Evolutionary conservation across 2,329 filamentous ascomycete genomes (phyloP).

Genomic region (Chrysosporium keratinophilum): DNA sequence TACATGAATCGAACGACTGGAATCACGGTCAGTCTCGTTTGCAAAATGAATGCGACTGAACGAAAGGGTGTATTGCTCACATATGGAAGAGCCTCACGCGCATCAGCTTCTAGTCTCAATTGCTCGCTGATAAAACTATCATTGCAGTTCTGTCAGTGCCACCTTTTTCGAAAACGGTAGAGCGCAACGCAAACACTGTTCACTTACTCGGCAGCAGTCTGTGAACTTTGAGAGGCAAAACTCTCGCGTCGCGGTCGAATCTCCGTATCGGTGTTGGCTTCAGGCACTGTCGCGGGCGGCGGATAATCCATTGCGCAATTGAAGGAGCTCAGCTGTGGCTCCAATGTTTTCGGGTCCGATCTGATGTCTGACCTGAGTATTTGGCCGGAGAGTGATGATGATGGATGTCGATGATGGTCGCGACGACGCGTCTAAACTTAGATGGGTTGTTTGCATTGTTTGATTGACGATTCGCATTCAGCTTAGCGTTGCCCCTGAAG

Average conservation of each 20-base stretch:
- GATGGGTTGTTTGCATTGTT: slow-evolving; percentile 9
- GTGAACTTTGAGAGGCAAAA: slow-evolving; percentile 49
- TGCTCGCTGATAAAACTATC: slow-evolving; percentile 76
- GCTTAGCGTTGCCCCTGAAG: not conserved
- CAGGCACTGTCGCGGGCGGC: not conserved
- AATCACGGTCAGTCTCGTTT: not conserved
- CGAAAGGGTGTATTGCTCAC: slow-evolving; percentile 40
- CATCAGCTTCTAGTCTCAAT: slow-evolving; percentile 84
- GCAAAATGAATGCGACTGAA: slow-evolving; percentile 12
- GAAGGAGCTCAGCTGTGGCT: not conserved
- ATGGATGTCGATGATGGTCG: not conserved
- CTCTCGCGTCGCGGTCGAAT: slow-evolving; percentile 27
- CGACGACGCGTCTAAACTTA: not conserved
- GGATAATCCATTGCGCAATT: slow-evolving; percentile 6
- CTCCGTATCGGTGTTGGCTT: slow-evolving; percentile 11
- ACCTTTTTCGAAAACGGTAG: not conserved
- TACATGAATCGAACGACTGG: slow-evolving; percentile 88
- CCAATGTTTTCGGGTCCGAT: not conserved
- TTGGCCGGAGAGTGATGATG: not conserved
- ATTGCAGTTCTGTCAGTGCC: not conserved
- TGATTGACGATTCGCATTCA: not conserved
- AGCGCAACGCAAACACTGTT: not conserved
- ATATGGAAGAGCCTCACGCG: slow-evolving; percentile 87
- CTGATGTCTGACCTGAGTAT: not conserved
- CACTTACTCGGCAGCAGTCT: slow-evolving; percentile 60